Percentiles rank a stretch among this genome's conserved stretches.
phyloP scores from a whole-genome alignment of 257 asterid genomes.

The Gentiana straminea region DNA sequence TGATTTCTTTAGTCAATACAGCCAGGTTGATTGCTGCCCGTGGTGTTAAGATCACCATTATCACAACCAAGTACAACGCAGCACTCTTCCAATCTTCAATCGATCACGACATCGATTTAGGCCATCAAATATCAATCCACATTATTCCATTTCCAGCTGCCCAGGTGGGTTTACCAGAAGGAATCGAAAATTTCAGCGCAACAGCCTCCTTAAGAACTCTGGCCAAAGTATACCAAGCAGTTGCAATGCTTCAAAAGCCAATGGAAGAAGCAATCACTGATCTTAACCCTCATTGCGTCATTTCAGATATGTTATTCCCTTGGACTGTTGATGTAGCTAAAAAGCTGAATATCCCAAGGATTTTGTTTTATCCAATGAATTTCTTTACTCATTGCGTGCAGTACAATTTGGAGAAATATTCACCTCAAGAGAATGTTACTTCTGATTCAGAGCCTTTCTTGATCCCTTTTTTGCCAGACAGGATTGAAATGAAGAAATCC shows the following conservation, averaged over 20 bases:
- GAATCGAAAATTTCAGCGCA: slow-evolving; percentile 13
- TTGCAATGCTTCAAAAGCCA: slow-evolving; percentile 11
- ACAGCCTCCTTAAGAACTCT: slow-evolving; percentile 7
- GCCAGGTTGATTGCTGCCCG: slow-evolving; percentile 23
- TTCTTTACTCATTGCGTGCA: slow-evolving; percentile 11
- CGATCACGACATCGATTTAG: slow-evolving; percentile 2
- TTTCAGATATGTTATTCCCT: slow-evolving; percentile 16
- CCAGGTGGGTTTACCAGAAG: slow-evolving; percentile 18
- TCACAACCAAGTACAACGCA: slow-evolving; percentile 18
- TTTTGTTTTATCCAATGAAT: slow-evolving; percentile 10
- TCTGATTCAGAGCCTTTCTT: slow-evolving; percentile 17
- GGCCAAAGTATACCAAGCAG: neutral
- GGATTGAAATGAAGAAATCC: slow-evolving; percentile 15
- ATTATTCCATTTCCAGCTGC: slow-evolving; percentile 13
- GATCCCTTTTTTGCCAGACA: slow-evolving; percentile 14
- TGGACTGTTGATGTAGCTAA: slow-evolving; percentile 24
- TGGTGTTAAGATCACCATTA: slow-evolving; percentile 18
- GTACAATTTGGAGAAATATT: slow-evolving; percentile 6
- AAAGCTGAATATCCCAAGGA: slow-evolving; percentile 17
- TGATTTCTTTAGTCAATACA: slow-evolving; percentile 20
- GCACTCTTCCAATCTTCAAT: slow-evolving; percentile 11
- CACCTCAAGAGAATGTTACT: slow-evolving; percentile 11
- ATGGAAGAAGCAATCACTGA: slow-evolving; percentile 2
- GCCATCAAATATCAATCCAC: slow-evolving; percentile 17
- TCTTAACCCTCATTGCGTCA: slow-evolving; percentile 15